These are phyloP conservation scores for Ceratocystis ficicola DNA, from an alignment of 2,329 filamentous ascomycete species.

Conservation along the genomic window DNA sequence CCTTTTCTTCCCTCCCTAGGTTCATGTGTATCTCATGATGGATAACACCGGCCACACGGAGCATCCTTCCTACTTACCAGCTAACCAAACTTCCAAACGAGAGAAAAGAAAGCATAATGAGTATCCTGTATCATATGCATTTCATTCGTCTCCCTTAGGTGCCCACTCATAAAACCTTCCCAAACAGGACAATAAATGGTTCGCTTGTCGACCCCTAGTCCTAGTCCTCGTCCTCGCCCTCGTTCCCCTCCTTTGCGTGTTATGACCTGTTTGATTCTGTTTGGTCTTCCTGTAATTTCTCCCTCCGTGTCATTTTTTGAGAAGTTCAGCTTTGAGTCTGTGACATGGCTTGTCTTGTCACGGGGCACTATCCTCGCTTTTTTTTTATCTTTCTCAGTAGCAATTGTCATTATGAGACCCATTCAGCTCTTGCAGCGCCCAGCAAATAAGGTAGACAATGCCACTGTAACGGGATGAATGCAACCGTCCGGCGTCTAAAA, in stretches of 20 bases:
- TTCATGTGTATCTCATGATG: background rate
- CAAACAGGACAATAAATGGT: background rate
- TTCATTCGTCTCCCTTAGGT: background rate
- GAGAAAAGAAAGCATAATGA: background rate
- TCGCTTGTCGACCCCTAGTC: background rate
- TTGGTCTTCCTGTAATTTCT: background rate
- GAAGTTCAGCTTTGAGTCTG: background rate
- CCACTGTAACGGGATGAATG: background rate
- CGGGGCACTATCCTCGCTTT: background rate
- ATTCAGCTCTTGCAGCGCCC: background rate
- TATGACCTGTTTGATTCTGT: background rate
- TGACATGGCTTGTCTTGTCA: slow-evolving; percentile 1
- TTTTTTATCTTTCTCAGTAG: background rate
- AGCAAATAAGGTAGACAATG: background rate
- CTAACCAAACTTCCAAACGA: background rate
- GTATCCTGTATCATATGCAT: background rate
- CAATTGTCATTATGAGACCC: background rate
- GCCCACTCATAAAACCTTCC: background rate
- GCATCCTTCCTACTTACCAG: background rate
- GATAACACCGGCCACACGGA: background rate
- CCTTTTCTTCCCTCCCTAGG: background rate
- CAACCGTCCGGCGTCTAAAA: background rate
- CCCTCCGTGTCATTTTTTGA: background rate
- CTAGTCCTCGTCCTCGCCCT: too few relatives aligned
- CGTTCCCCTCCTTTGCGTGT: background rate